Conservation (phyloP, 2,329 filamentous ascomycete species). For the Aspergillus brunneoviolaceus region DNA sequence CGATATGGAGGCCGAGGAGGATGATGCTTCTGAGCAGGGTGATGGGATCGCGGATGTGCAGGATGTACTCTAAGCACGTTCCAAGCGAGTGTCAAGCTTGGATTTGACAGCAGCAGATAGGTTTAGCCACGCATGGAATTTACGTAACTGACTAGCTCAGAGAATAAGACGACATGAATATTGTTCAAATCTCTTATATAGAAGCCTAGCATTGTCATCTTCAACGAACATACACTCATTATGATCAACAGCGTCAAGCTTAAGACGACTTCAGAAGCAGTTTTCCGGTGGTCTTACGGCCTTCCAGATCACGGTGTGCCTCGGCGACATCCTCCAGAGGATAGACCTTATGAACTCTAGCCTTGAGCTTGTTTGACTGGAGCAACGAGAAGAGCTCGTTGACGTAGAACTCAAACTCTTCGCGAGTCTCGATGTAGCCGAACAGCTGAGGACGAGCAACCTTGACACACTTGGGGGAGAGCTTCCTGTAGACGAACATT, state of each 20-base stretch:
- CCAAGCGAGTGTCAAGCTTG: not conserved
- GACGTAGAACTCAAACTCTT: slow-evolving; percentile 70
- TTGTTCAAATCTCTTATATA: no score
- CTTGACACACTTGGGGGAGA: slow-evolving; percentile 73
- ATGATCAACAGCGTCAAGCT: slow-evolving; percentile 5
- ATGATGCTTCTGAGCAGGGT: not conserved
- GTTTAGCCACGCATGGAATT: not conserved
- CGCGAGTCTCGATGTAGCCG: slow-evolving; percentile 66
- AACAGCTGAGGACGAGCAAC: slow-evolving; percentile 73
- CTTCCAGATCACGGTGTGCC: slow-evolving; percentile 76
- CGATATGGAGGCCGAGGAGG: slow-evolving; percentile 12
- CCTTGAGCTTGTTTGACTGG: slow-evolving; percentile 65
- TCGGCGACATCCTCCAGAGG: slow-evolving; percentile 68
- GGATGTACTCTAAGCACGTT: not conserved
- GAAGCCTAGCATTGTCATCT: no score
- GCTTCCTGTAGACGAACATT: slow-evolving; percentile 26
- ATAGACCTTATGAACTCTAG: slow-evolving; percentile 75
- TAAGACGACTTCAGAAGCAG: slow-evolving; percentile 69
- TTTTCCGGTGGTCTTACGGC: slow-evolving; percentile 81
- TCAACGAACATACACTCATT: no score
- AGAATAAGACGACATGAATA: no score
- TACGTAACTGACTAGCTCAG: not conserved
- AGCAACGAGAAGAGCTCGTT: slow-evolving; percentile 73
- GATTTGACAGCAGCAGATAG: not conserved
- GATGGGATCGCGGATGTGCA: not conserved